phyloP scores from a whole-genome alignment of 352 stramenopile species.

The Pythium insidiosum region DNA sequence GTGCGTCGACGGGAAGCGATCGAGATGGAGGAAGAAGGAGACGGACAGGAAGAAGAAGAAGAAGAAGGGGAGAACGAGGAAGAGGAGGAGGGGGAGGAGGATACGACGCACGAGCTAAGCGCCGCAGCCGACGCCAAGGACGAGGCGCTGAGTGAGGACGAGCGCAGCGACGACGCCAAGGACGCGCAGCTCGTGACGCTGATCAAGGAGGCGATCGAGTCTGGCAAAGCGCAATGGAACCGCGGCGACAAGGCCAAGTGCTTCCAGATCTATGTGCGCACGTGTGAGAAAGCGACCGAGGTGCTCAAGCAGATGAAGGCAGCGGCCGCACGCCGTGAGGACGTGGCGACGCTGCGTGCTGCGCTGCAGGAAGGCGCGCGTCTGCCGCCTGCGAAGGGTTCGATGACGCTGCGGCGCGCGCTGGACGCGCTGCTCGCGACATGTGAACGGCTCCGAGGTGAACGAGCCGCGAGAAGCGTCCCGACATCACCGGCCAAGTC shows the following conservation, averaged over 20 bases:
- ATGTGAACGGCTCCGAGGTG: slow-evolving; percentile 25
- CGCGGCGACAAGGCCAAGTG: slow-evolving; percentile 67
- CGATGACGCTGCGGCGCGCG: slow-evolving; percentile 50
- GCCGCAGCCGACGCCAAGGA: background rate
- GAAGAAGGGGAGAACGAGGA: background rate
- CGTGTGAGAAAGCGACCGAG: slow-evolving; percentile 30
- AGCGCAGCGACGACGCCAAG: slow-evolving; percentile 26
- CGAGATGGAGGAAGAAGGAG: too few species aligned
- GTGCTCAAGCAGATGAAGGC: slow-evolving; percentile 27
- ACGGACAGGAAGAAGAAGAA: too few species aligned
- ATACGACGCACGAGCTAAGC: slow-evolving; percentile 2
- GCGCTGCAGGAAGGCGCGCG: slow-evolving; percentile 33
- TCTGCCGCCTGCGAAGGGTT: slow-evolving; percentile 45
- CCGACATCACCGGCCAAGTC: background rate
- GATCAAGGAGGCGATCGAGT: slow-evolving; percentile 41
- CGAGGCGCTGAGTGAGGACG: slow-evolving; percentile 8
- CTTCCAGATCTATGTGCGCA: slow-evolving; percentile 52
- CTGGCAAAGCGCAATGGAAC: slow-evolving; percentile 68
- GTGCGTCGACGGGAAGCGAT: background rate
- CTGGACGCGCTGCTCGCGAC: slow-evolving; percentile 40
- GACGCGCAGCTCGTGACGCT: slow-evolving; percentile 37
- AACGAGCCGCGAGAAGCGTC: slow-evolving; percentile 14
- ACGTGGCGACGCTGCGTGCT: slow-evolving; percentile 21
- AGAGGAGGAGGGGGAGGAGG: slow-evolving; percentile 7
- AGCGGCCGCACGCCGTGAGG: slow-evolving; percentile 21